Percentiles rank a stretch among this genome's conserved stretches.
These are phyloP conservation scores for Venturia carpophila DNA, from an alignment of 2,329 filamentous ascomycete genomes.

Conservation along the genomic window DNA sequence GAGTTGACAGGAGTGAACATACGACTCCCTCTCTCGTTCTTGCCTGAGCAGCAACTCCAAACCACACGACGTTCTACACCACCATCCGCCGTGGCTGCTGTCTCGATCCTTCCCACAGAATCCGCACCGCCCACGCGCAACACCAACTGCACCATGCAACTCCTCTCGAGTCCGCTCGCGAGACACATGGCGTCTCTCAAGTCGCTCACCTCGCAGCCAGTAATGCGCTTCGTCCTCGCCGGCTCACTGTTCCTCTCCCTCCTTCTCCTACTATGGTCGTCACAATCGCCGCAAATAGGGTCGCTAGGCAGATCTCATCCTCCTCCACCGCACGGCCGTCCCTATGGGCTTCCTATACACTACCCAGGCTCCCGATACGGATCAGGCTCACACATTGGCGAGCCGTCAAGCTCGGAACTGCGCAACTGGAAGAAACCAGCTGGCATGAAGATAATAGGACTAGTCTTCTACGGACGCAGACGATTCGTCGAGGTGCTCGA, in stretches of 20 bases:
- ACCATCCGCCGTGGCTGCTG: background rate
- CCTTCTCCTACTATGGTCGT: slow-evolving; percentile 4
- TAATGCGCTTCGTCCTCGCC: slow-evolving; percentile 6
- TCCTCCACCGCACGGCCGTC: background rate
- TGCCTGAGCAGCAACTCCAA: background rate
- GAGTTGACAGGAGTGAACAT: background rate
- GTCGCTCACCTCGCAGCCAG: background rate
- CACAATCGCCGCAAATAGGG: background rate
- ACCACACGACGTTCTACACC: background rate
- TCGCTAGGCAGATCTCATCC: background rate
- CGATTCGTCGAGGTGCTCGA: slow-evolving; percentile 18
- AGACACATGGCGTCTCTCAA: background rate
- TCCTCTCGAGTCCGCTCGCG: slow-evolving; percentile 1
- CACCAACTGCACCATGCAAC: background rate
- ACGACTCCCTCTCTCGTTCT: background rate
- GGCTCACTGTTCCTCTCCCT: background rate
- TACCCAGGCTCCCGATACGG: background rate
- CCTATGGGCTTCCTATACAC: background rate
- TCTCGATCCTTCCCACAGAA: background rate
- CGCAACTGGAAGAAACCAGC: slow-evolving; percentile 16
- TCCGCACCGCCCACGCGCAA: background rate
- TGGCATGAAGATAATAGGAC: slow-evolving; percentile 17
- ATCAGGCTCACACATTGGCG: slow-evolving; percentile 8
- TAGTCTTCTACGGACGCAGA: slow-evolving; percentile 18
- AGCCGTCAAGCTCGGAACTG: slow-evolving; percentile 8